Conservation (phyloP, 1,284 basidiomycete species). For the Pseudozyma thailandica region DNA sequence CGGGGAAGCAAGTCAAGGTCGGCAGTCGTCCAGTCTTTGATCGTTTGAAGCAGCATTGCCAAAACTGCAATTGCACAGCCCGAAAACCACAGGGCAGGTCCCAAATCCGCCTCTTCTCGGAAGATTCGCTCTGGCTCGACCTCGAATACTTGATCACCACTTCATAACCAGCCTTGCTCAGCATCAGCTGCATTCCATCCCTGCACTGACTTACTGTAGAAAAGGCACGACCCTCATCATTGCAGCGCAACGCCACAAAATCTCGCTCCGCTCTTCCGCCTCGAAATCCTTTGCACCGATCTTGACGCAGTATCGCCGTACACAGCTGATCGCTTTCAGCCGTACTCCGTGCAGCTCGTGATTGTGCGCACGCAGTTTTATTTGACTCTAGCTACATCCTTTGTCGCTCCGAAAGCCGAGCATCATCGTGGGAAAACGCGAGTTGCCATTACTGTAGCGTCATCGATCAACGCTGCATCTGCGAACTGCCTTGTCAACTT, state of each 20-base stretch:
- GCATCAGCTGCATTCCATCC: constrained; percentile 2
- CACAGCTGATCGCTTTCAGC: constrained; percentile 1
- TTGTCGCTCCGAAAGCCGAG: constrained; percentile 22
- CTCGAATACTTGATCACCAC: constrained; percentile 13
- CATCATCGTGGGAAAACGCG: constrained; percentile 25
- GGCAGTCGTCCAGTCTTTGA: too few relatives aligned
- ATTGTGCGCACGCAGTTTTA: not conserved
- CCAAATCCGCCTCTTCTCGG: constrained; percentile 2
- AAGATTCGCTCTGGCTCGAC: constrained; percentile 18
- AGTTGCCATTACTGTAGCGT: constrained; percentile 9
- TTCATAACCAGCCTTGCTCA: constrained; percentile 13
- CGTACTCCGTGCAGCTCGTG: not conserved
- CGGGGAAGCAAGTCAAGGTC: not conserved
- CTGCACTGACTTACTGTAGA: constrained; percentile 16
- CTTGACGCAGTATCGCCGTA: not conserved
- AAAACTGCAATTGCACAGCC: not conserved
- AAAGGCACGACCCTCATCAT: constrained; percentile 15
- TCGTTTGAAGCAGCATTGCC: too few relatives aligned
- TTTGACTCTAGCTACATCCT: constrained; percentile 4
- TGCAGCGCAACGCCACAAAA: constrained; percentile 15
- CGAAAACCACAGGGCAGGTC: not conserved
- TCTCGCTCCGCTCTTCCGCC: constrained; percentile 3
- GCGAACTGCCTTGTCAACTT: constrained; percentile 9
- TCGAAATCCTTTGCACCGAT: constrained; percentile 13
- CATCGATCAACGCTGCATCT: constrained; percentile 14